Evolutionary conservation across 164 flowering plant genomes (phyloP).

Genomic region (Vitis labrusca): DNA sequence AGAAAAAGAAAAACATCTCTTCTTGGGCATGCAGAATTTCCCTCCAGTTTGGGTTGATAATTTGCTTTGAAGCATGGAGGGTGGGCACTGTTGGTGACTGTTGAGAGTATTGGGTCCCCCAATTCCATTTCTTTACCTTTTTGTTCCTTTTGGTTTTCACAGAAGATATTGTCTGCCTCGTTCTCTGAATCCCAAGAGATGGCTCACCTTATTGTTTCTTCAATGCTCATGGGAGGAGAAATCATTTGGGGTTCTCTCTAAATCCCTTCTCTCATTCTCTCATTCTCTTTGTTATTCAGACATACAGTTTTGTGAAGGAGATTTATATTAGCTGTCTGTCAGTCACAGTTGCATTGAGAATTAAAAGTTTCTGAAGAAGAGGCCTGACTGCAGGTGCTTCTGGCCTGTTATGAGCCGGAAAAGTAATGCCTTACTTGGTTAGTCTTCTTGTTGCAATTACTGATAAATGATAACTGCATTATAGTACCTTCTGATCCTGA

Average conservation of each 20-base stretch:
- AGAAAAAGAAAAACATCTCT: constrained; percentile 23
- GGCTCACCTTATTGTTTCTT: neutral
- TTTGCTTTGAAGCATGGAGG: constrained; percentile 10
- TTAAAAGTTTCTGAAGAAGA: no score
- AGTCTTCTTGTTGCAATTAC: no score
- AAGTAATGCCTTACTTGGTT: no score
- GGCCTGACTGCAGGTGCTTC: no score
- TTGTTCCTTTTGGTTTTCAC: constrained; percentile 1
- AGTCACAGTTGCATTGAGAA: no score
- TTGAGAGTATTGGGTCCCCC: constrained; percentile 12
- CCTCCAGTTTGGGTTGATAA: constrained; percentile 13
- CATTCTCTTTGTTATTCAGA: constrained; percentile 10
- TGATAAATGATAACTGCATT: neutral
- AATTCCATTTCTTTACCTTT: neutral
- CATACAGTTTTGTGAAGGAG: no score
- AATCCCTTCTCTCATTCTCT: constrained; percentile 2
- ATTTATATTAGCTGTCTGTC: no score
- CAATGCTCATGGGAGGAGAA: neutral
- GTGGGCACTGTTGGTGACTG: constrained; percentile 11
- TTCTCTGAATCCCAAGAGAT: constrained; percentile 16
- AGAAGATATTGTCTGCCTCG: constrained; percentile 14
- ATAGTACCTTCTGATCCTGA: neutral
- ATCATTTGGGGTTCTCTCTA: constrained; percentile 10
- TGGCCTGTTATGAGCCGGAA: no score
- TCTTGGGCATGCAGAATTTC: constrained; percentile 34